Base-by-base conservation (phyloP, 2,329 filamentous ascomycete species). In the Talaromyces sp. region DNA sequence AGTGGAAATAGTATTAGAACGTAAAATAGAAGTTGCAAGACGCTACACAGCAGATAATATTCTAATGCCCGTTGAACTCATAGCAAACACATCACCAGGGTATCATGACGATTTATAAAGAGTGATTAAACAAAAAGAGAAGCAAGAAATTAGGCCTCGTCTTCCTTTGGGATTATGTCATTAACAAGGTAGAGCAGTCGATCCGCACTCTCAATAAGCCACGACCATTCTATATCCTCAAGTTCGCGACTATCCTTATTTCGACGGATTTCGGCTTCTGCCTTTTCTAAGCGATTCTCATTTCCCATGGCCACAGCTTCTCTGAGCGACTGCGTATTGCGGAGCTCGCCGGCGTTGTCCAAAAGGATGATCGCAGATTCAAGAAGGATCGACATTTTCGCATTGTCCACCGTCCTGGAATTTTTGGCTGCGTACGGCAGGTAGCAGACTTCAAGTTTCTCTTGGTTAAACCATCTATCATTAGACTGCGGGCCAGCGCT, bases 321-420 rank as follows among this genome's bases (percentile, higher is more conserved):
- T 41, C 74, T 73, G 17, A 88, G 64, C 6, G 64, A 65, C 1
- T 68, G 67, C 3, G 67, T 75, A 63, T 74, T 57, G 24, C 61
- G 62, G 69, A 77, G 48, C 66, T 70, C 65, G 1, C 72, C 69
- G 32, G 68, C 67, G 14, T 68, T 69, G 12, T 71, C 75, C 29
- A 86, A 72, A 7, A 86, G 74, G 52, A 86, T 80, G 31, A 90
- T 68, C 55, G 91, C 73, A 1, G 80, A 80, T 74, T 93, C 90
- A 0, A 91, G 75, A 31, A 89, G 72, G 10, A 92, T 74, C 1
- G 87, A 87, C 41, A 92, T 79, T 70, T 89, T 89, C 29, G 87
- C 86, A 66, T 94, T 92, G 63, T 91, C 88, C 21, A 84, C 81
- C 0, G 82, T 72, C 7, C 79, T 80, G 14, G 82, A 77, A 0